Conservation (phyloP, 768 basidiomycete genomes). For the Strobilomyces confusus region DNA sequence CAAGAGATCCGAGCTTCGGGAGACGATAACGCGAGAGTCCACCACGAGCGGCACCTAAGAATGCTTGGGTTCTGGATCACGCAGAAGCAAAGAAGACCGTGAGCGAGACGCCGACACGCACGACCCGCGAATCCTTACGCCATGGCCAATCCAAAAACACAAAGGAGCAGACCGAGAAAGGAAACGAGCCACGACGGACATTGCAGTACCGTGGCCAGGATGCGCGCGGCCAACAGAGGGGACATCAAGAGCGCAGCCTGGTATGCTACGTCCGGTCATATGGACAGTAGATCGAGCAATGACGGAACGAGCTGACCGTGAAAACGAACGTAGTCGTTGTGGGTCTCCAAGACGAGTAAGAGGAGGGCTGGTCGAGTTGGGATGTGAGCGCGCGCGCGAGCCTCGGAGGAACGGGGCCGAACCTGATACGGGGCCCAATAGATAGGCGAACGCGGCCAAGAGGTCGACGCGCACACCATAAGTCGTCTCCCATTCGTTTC, state of each 20-base stretch:
- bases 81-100: constrained; percentile 10
- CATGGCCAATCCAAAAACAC: constrained; percentile 46
- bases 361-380: constrained; percentile 44
- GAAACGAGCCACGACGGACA: constrained; percentile 51
- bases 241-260: constrained; percentile 71
- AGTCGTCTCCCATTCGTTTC: constrained; percentile 68
- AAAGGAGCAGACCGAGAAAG: constrained; percentile 43
- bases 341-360: constrained; percentile 69
- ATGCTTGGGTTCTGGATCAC: constrained; percentile 33
- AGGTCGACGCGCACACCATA: constrained; percentile 65
- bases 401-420: constrained; percentile 17
- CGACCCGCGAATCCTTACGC: constrained; percentile 41
- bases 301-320: constrained; percentile 49
- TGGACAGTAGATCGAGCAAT: constrained; percentile 4
- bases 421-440: constrained; percentile 74
- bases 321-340: constrained; percentile 74
- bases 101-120: background rate
- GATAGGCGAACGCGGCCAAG: constrained; percentile 59
- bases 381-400: background rate
- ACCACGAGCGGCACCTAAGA: constrained; percentile 47
- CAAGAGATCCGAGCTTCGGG: constrained; percentile 60
- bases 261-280: constrained; percentile 50
- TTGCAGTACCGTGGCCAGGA: constrained; percentile 50
- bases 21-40: constrained; percentile 54
- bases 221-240: constrained; percentile 53